A percentile compares a stretch with the other conserved stretches of the same genome.
Evolutionary conservation across 495 filamentous ascomycete species (phyloP).

Genomic region (Hypoxylon lienhwacheense): DNA sequence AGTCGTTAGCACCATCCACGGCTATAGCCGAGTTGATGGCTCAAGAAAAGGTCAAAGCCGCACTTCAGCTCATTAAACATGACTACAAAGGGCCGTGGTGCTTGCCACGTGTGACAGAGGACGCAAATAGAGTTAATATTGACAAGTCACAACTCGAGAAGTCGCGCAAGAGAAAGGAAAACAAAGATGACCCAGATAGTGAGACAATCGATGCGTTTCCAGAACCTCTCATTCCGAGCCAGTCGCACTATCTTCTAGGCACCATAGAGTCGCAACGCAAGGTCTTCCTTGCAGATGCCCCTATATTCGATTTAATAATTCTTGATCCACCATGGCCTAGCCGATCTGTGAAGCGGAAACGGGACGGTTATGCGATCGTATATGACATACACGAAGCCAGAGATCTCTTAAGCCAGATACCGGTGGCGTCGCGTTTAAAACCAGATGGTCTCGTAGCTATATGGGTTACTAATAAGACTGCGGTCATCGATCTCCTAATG

Average conservation of each 20-base stretch:
- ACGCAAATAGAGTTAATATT: background rate
- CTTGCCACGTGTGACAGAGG: constrained; percentile 40
- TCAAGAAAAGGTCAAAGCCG: constrained; percentile 43
- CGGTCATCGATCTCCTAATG: constrained; percentile 59
- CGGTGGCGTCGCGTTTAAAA: constrained; percentile 58
- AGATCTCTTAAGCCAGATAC: constrained; percentile 53
- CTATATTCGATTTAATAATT: constrained; percentile 74
- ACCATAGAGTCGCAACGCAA: constrained; percentile 42
- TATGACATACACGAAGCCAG: constrained; percentile 42
- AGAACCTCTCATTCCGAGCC: constrained; percentile 34
- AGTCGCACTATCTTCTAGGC: constrained; percentile 44
- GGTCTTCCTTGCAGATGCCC: constrained; percentile 40
- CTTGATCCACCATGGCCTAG: constrained; percentile 97
- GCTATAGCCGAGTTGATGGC: constrained; percentile 52
- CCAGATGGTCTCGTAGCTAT: constrained; percentile 65
- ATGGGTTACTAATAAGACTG: constrained; percentile 85
- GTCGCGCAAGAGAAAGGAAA: constrained; percentile 29
- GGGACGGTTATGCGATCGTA: constrained; percentile 62
- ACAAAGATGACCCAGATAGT: constrained; percentile 3
- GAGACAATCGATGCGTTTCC: background rate
- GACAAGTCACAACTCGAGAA: constrained; percentile 3
- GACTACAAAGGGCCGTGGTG: constrained; percentile 50
- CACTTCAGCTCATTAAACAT: constrained; percentile 42
- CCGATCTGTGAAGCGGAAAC: constrained; percentile 73
- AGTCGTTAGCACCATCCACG: constrained; percentile 32